These are phyloP conservation scores for Leucogyrophana mollusca DNA, from an alignment of 768 basidiomycete species.

Conservation along the genomic window DNA sequence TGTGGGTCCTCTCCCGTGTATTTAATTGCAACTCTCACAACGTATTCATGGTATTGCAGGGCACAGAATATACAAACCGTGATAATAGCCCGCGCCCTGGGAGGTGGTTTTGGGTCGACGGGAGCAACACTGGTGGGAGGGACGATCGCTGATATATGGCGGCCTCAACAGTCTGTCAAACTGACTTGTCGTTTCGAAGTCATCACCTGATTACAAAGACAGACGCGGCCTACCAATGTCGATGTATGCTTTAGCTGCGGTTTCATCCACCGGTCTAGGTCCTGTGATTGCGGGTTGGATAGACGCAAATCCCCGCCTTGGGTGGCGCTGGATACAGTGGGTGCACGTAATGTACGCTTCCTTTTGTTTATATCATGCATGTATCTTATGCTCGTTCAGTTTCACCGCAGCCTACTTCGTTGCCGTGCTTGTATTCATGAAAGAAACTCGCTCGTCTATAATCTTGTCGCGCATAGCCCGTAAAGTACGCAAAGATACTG, in stretches of 20 bases:
- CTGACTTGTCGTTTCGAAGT: neutral
- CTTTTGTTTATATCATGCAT: neutral
- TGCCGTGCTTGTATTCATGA: conserved; percentile 51
- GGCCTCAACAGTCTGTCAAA: conserved; percentile 45
- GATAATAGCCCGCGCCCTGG: conserved; percentile 53
- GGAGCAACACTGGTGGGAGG: conserved; percentile 68
- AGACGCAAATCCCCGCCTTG: conserved; percentile 50
- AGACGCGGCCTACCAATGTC: conserved; percentile 75
- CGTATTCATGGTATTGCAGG: conserved; percentile 13
- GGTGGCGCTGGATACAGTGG: conserved; percentile 84
- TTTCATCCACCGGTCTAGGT: conserved; percentile 60
- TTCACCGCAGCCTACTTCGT: conserved; percentile 48
- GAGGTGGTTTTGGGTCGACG: conserved; percentile 59
- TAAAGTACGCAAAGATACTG: conserved; percentile 61
- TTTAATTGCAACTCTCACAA: too few species aligned
- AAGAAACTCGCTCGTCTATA: conserved; percentile 69
- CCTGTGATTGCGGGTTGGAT: conserved; percentile 62
- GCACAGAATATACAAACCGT: conserved; percentile 50
- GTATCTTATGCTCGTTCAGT: conserved; percentile 29
- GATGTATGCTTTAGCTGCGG: conserved; percentile 55
- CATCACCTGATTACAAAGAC: neutral
- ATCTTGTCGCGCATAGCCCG: conserved; percentile 62
- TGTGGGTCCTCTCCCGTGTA: conserved; percentile 5
- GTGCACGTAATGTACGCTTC: conserved; percentile 54
- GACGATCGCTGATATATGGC: conserved; percentile 65